Conservation (phyloP, 192 early-diverging fungal species). For the Borealophlyctis nickersoniae region DNA sequence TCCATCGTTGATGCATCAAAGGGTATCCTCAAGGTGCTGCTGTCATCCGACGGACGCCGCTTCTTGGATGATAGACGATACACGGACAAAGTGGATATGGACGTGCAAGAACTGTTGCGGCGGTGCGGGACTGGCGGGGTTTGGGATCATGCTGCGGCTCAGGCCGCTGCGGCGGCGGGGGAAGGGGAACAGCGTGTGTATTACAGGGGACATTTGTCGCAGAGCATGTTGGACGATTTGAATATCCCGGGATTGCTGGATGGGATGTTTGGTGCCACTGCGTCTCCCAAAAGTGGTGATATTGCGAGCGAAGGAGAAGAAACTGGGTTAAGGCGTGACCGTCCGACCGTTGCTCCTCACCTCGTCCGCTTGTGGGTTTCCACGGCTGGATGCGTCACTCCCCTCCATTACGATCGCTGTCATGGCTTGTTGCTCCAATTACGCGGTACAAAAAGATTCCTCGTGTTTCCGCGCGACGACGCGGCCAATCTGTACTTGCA, state of each 20-base stretch:
- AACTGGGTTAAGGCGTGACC: background rate
- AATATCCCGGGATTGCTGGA: background rate
- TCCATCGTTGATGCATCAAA: too few species aligned
- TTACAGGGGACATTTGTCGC: background rate
- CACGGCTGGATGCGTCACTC: slow-evolving; percentile 36
- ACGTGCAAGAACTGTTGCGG: background rate
- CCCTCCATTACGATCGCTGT: slow-evolving; percentile 53
- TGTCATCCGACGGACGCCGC: background rate
- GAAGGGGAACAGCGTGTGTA: background rate
- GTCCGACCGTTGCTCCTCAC: background rate
- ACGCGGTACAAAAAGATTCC: slow-evolving; percentile 44
- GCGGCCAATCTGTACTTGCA: slow-evolving; percentile 38
- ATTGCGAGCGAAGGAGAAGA: background rate
- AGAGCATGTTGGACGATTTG: background rate
- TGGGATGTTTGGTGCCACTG: background rate
- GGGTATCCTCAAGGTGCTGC: background rate
- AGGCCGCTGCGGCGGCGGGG: too few species aligned
- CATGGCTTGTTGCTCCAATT: slow-evolving; percentile 51
- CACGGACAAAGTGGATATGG: background rate
- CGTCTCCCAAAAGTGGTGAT: too few species aligned
- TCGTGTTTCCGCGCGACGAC: slow-evolving; percentile 45
- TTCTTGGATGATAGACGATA: background rate
- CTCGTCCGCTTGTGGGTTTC: slow-evolving; percentile 48
- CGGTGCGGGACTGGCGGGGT: too few species aligned
- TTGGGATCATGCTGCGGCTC: too few species aligned